These are phyloP conservation scores for Lactarius evosmus DNA, from an alignment of 768 basidiomycete genomes.

Conservation along the genomic window DNA sequence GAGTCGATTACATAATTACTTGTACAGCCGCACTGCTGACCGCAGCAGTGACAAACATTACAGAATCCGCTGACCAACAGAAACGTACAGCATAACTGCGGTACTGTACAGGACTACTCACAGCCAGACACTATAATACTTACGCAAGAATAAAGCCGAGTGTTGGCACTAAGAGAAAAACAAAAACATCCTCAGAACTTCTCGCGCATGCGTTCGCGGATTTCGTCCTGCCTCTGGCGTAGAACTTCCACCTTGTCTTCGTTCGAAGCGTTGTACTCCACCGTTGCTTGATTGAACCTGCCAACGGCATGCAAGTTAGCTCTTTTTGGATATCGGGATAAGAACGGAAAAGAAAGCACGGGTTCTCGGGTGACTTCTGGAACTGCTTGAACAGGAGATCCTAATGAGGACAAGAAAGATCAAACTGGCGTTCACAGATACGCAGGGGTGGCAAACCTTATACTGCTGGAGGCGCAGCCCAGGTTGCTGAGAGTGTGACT, in stretches of 20 bases:
- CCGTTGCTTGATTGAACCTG: conserved; percentile 80
- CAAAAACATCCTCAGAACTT: not conserved
- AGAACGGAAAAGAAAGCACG: conserved; percentile 51
- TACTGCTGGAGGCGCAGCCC: conserved; percentile 91
- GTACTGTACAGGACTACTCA: not conserved
- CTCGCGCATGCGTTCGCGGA: conserved; percentile 62
- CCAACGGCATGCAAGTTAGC: conserved; percentile 3
- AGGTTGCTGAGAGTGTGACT: conserved; percentile 56
- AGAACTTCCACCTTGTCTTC: conserved; percentile 80
- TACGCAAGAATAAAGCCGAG: not conserved
- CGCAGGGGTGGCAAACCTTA: conserved; percentile 45
- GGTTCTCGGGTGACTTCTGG: conserved; percentile 94
- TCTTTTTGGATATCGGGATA: not conserved
- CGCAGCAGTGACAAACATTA: not conserved
- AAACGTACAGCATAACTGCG: not conserved
- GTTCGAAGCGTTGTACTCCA: conserved; percentile 83
- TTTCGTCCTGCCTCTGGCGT: conserved; percentile 58
- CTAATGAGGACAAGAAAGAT: conserved; percentile 35
- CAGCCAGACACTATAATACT: not conserved
- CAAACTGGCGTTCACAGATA: not conserved
- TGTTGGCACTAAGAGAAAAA: not conserved
- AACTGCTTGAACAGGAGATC: conserved; percentile 91
- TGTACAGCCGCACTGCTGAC: not conserved
- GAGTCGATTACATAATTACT: not conserved
- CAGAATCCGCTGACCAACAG: not conserved